phyloP scores from a whole-genome alignment of 1,284 basidiomycete genomes.

The Cystobasidium slooffiae region DNA sequence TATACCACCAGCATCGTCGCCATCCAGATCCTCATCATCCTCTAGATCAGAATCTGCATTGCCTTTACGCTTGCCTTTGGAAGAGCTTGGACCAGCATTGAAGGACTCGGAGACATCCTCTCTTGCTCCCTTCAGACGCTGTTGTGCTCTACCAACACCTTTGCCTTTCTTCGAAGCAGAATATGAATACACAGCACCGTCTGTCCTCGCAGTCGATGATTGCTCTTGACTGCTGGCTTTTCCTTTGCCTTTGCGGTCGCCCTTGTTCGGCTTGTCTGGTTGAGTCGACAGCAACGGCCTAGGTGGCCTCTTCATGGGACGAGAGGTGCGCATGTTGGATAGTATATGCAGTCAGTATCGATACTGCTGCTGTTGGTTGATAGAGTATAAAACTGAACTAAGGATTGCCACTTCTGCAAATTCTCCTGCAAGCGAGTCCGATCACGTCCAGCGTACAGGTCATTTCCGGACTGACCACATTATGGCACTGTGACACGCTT shows the following conservation, averaged over 20 bases:
- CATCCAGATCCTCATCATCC: constrained; percentile 28
- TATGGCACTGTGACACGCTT: neutral
- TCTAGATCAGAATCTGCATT: constrained; percentile 40
- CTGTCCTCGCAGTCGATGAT: neutral
- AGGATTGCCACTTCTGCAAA: constrained; percentile 15
- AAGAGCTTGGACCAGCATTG: constrained; percentile 9
- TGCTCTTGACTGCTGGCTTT: constrained; percentile 19
- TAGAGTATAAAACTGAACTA: neutral
- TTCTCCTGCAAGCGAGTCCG: constrained; percentile 7
- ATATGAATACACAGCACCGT: constrained; percentile 25
- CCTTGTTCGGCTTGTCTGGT: constrained; percentile 6
- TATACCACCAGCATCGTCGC: constrained; percentile 24
- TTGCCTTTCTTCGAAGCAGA: constrained; percentile 8
- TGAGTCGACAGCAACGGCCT: constrained; percentile 22
- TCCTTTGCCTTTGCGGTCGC: constrained; percentile 28
- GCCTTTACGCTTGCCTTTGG: constrained; percentile 41
- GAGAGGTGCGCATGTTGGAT: constrained; percentile 34
- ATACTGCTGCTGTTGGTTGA: constrained; percentile 1
- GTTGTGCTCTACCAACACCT: constrained; percentile 21
- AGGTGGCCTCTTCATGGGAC: constrained; percentile 36
- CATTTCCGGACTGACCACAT: neutral
- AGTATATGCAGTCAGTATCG: neutral
- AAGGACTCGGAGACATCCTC: constrained; percentile 22
- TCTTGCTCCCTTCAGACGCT: constrained; percentile 22
- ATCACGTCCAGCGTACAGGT: neutral